Base-by-base conservation (phyloP, 352 stramenopile species). In the Globisporangium spiculum region DNA sequence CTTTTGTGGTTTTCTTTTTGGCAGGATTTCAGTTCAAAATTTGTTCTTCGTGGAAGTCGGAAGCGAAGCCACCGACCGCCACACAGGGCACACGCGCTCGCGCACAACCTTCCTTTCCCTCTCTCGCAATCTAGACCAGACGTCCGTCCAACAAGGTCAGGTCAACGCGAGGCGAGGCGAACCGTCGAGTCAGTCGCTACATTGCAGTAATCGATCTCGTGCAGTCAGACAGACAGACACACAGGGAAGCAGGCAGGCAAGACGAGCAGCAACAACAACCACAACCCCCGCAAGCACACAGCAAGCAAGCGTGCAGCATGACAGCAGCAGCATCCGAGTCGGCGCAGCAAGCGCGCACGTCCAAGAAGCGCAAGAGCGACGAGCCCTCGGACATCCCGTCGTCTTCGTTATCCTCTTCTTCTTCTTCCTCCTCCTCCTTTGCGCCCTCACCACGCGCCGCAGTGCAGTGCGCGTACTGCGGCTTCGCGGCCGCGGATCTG, bases 301-400 rank as follows among this genome's bases (percentile, higher is more conserved):
- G 30, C 18, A 60, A 27, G 2, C 30, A 48, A 30, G 3, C 30
- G 12, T 16, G n/a, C 38, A 61, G 55, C 30, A 61, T 61, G 55
- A 48, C 55, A 27, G 55, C 55, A 30, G 55, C 55, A 44, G 20
- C 30, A 4, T 6, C 55, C 5, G 55, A 7, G 4, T 61, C 55
- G 20, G 55, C 46, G 60, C 44, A 50, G 27, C 60, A 61, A n/a
- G 41, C 46, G n/a, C 57, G 32, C 27, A 44, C 36, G 16, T 26
- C 57, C 59, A 90, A 90, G 74, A 92, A 90, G 73, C 82, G 84
- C 70, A 89, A 89, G 74, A 79, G 57, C 24, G 65, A 70, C 65
- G 58, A 65, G 22, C 44, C 69, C 60, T 70, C 71, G 26, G 57
- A 60, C 50, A 66, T 26, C 59, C 67, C 65, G 32, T 63, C 41